Conservation (phyloP, 805 yeast genomes). For the Suhomyces xylopsoci region DNA sequence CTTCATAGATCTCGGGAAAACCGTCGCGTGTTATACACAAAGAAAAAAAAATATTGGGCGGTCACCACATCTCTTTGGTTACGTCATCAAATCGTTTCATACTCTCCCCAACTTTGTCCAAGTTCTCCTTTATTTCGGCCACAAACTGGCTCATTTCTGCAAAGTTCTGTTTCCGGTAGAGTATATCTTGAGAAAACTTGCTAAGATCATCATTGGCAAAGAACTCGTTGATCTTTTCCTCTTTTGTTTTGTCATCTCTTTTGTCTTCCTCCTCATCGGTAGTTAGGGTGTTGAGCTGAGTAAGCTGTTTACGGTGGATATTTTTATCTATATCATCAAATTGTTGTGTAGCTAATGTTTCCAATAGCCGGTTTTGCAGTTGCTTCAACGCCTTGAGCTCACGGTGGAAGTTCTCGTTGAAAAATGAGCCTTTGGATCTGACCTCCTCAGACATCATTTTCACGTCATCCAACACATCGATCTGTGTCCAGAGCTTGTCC, state of each 20-base stretch:
- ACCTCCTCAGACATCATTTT: slow-evolving; percentile 52
- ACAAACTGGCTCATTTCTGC: slow-evolving; percentile 50
- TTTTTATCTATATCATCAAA: slow-evolving; percentile 18
- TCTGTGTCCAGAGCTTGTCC: slow-evolving; percentile 83
- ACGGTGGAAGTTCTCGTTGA: slow-evolving; percentile 48
- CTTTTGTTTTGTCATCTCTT: slow-evolving; percentile 18
- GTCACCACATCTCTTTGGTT: slow-evolving; percentile 42
- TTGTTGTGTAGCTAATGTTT: slow-evolving; percentile 31
- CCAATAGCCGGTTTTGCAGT: slow-evolving; percentile 47
- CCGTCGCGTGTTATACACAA: neutral
- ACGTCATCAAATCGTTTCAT: slow-evolving; percentile 46
- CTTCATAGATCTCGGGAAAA: neutral
- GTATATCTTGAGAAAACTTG: slow-evolving; percentile 12
- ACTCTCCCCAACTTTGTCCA: slow-evolving; percentile 52
- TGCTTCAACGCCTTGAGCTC: slow-evolving; percentile 52
- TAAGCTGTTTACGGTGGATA: slow-evolving; percentile 8
- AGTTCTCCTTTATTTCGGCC: slow-evolving; percentile 44
- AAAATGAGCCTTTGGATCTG: slow-evolving; percentile 44
- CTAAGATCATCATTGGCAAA: slow-evolving; percentile 17
- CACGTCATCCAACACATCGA: slow-evolving; percentile 82
- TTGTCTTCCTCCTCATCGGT: slow-evolving; percentile 12
- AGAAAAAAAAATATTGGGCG: neutral
- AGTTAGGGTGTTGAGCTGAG: slow-evolving; percentile 1
- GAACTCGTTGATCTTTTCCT: slow-evolving; percentile 23
- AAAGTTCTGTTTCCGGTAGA: slow-evolving; percentile 51